A percentile compares a stretch with the other conserved stretches of the same genome.
Conservation (phyloP, 2,329 filamentous ascomycete genomes). For the Aureobasidium vineae region DNA sequence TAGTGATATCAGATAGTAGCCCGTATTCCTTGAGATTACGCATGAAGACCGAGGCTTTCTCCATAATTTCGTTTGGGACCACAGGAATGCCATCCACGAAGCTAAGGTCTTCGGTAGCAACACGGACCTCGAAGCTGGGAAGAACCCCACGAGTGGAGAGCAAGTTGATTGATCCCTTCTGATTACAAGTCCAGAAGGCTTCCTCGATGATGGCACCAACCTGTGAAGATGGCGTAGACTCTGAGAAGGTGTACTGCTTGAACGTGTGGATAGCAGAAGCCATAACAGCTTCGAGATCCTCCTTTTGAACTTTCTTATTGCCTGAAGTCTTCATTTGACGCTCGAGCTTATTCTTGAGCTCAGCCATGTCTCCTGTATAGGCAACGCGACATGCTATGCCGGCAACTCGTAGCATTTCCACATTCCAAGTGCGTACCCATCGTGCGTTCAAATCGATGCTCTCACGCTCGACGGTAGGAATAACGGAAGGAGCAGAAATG, state of each 20-base stretch:
- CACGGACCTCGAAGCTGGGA: constrained; percentile 76
- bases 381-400: constrained; percentile 87
- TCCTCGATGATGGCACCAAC: constrained; percentile 89
- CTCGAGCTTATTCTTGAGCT: constrained; percentile 58
- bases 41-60: constrained; percentile 68
- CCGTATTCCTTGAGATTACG: constrained; percentile 78
- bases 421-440: constrained; percentile 93
- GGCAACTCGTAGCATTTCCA: constrained; percentile 85
- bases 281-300: constrained; percentile 65
- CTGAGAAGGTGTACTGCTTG: constrained; percentile 81
- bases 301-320: constrained; percentile 54
- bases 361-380: constrained; percentile 82
- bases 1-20: constrained; percentile 81
- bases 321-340: constrained; percentile 39
- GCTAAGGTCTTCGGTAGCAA: constrained; percentile 66
- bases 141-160: constrained; percentile 85
- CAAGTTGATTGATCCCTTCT: constrained; percentile 77
- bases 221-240: constrained; percentile 82
- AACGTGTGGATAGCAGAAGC: constrained; percentile 79
- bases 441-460: constrained; percentile 95
- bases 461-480: constrained; percentile 94
- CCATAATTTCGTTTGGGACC: constrained; percentile 71
- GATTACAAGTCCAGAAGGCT: constrained; percentile 92
- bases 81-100: constrained; percentile 90
- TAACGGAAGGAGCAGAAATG: constrained; percentile 92